Evolutionary conservation across 83 land plant species (phyloP), one percentile per base, ranked within the genome.

Genomic region (Picea abies): DNA sequence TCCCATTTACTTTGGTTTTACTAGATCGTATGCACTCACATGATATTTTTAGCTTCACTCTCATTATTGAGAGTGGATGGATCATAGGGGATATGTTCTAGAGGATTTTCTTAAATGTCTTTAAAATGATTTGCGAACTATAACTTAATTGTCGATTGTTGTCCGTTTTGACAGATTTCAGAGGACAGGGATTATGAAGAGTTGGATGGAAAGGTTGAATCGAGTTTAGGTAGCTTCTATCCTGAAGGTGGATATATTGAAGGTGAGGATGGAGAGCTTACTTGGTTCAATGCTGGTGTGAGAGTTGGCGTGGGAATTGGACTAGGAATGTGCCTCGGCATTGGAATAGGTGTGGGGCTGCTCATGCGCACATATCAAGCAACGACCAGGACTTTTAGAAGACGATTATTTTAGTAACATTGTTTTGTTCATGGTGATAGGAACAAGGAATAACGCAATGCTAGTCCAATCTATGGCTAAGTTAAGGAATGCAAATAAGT

Each of bases 211-310:
- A 79, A 79, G 47, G 16, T 62, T 62, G 66, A 79, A 35, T 67
- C 80, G 62, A 61, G 35, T 79, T 29, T 79, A 25, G 66, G 66
- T 79, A 20, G 15, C 67, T 79, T 79, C 60, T 79, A 79, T 63
- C 41, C 80, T 29, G 25, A 65, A n/a, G 68, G 67, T 37, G 89
- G 82, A 52, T 90, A 84, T 73, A 90, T 87, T 63, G 96, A 94
- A 79, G 87, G 86, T 20, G 95, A 91, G 68, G 95, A 94, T 79
- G 96, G 95, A 35, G 93, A 90, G 80, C 88, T 92, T 52, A 87
- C 95, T 16, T 94, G 96, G 96, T 94, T 94, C 85, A 94, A 94
- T 84, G 93, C 95, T 7, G 96, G 96, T 47, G 96, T 93, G 20
- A 88, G 94, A 63, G 92, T 93, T 47, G 96, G 96, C 19, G 91